These are phyloP conservation scores for Rhodosporidiobolus odoratus DNA, from an alignment of 768 basidiomycete species.

Conservation along the genomic window DNA sequence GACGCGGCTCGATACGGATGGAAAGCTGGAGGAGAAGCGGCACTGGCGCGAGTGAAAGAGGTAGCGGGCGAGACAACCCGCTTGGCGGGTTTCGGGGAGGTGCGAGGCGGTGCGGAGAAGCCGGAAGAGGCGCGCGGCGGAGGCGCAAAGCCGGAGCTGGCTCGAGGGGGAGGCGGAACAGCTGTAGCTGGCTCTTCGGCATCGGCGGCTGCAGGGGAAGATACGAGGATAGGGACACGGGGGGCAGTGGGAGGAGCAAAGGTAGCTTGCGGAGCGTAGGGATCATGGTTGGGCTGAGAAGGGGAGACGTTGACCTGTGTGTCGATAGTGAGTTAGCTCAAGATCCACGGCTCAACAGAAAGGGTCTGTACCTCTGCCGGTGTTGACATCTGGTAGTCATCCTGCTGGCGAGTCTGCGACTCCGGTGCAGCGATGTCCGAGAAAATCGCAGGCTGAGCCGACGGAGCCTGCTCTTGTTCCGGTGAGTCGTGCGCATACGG, in stretches of 20 bases:
- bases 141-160: not conserved
- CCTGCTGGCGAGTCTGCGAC: not conserved
- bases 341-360: no score
- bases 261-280: not conserved
- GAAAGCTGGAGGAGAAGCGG: not conserved
- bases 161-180: constrained; percentile 1
- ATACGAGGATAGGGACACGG: not conserved
- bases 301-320: no score
- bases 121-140: not conserved
- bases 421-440: not conserved
- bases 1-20: not conserved
- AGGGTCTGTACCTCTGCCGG: no score
- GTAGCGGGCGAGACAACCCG: not conserved
- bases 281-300: not conserved
- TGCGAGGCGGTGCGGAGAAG: not conserved
- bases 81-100: constrained; percentile 1
- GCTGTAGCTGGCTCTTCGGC: not conserved
- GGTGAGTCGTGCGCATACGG: not conserved
- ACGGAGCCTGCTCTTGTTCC: not conserved
- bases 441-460: not conserved
- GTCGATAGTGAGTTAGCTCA: no score
- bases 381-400: not conserved
- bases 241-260: not conserved
- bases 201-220: not conserved
- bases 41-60: no score